A percentile compares a stretch with the other conserved stretches of the same genome.
Conservation (phyloP, 345 rosid species). For the Lagerstroemia speciosa region DNA sequence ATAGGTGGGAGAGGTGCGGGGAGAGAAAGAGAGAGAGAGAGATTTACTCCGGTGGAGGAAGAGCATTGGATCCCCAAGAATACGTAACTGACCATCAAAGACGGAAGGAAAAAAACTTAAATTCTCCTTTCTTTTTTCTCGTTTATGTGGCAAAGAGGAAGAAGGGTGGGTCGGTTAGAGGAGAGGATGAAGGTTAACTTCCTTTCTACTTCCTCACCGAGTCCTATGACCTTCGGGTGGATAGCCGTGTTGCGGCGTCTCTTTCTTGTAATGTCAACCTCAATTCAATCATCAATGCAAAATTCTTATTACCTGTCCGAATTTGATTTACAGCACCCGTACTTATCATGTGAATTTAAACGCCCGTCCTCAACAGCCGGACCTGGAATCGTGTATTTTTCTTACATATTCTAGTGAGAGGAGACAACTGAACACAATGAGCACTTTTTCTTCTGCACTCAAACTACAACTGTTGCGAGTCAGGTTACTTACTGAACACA, state of each 20-base stretch:
- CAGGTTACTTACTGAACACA: no score
- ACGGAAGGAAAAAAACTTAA: neutral
- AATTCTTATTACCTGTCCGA: no score
- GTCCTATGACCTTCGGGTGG: slow-evolving; percentile 1
- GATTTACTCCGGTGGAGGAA: neutral
- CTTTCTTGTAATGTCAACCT: neutral
- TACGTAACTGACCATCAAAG: neutral
- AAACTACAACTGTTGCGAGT: no score
- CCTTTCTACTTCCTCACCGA: neutral
- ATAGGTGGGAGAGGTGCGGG: neutral
- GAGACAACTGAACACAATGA: no score
- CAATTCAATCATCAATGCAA: no score
- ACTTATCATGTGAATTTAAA: no score
- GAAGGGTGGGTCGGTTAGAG: neutral
- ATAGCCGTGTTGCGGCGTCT: neutral
- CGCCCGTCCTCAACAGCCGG: no score
- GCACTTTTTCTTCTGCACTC: no score
- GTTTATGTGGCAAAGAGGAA: neutral
- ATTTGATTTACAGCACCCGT: no score
- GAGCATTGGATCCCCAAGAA: neutral
- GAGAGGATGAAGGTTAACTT: neutral
- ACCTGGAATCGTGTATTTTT: no score
- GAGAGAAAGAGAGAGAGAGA: neutral
- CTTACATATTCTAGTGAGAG: no score
- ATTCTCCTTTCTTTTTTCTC: neutral